Conservation (phyloP, 23 red algal genomes). For the Cyanidiococcus yangmingshanensis region DNA sequence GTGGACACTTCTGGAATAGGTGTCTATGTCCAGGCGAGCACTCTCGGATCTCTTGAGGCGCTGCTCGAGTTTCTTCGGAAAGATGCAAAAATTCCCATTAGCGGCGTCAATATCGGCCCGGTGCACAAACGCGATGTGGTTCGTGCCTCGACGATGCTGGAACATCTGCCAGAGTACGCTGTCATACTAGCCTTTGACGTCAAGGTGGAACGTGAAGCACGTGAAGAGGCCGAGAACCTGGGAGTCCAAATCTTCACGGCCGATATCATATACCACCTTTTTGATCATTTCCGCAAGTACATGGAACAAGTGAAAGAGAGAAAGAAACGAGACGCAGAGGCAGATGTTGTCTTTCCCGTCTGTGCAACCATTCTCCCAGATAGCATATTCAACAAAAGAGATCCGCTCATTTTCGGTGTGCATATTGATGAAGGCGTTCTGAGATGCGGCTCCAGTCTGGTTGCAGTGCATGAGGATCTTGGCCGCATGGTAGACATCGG, state of each 20-base stretch:
- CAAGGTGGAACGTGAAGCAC: conserved; percentile 80
- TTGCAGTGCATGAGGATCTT: conserved; percentile 28
- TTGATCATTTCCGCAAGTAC: conserved; percentile 88
- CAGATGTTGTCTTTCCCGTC: conserved; percentile 74
- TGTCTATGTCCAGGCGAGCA: conserved; percentile 96
- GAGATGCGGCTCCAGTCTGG: conserved; percentile 56
- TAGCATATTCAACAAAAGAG: conserved; percentile 94
- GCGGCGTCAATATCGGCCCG: conserved; percentile 96
- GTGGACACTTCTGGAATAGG: conserved; percentile 85
- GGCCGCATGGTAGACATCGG: conserved; percentile 70
- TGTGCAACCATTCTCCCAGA: conserved; percentile 66
- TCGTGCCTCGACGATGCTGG: conserved; percentile 81
- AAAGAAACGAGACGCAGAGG: conserved; percentile 45
- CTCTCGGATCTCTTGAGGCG: conserved; percentile 92
- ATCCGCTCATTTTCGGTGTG: conserved; percentile 87
- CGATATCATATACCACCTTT: conserved; percentile 99
- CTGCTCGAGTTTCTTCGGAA: conserved; percentile 80
- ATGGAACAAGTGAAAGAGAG: conserved; percentile 70
- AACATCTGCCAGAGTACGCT: conserved; percentile 82
- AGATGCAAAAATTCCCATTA: conserved; percentile 67
- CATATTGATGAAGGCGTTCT: conserved; percentile 79
- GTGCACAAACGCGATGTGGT: conserved; percentile 91
- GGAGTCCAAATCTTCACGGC: conserved; percentile 93
- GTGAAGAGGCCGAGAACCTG: conserved; percentile 74
- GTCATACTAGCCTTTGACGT: conserved; percentile 97